Evolutionary conservation across 352 stramenopile species (phyloP).

Genomic region (Paralagenidium karlingii): DNA sequence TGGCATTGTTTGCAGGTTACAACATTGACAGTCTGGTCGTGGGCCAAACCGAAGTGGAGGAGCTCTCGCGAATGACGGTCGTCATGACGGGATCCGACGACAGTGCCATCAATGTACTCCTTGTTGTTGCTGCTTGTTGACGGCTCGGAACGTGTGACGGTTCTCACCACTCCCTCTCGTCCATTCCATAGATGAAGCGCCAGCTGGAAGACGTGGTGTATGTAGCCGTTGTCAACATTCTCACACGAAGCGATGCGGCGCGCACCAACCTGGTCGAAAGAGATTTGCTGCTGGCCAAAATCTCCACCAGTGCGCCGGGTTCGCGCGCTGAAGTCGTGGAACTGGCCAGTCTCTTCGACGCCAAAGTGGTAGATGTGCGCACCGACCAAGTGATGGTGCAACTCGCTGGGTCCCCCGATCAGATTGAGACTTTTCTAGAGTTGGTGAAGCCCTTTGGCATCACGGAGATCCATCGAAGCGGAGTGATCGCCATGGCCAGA

Average conservation of each 20-base stretch:
- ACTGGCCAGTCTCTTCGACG: constrained; percentile 72
- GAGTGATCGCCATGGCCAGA: constrained; percentile 70
- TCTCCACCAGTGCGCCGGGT: constrained; percentile 54
- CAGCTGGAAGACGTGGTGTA: constrained; percentile 81
- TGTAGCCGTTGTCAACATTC: constrained; percentile 75
- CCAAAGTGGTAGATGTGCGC: constrained; percentile 78
- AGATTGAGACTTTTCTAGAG: constrained; percentile 74
- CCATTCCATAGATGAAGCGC: constrained; percentile 79
- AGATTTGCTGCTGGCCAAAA: constrained; percentile 81
- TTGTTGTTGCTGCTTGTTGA: background rate
- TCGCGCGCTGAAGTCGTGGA: constrained; percentile 68
- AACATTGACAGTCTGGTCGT: constrained; percentile 85
- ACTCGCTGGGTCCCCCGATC: constrained; percentile 52
- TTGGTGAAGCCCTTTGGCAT: constrained; percentile 74
- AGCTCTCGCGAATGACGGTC: constrained; percentile 79
- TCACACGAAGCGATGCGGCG: constrained; percentile 43
- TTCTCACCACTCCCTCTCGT: too few relatives aligned
- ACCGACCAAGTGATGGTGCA: constrained; percentile 77
- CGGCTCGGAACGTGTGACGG: constrained; percentile 1
- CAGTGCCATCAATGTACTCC: constrained; percentile 56
- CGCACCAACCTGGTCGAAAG: constrained; percentile 79
- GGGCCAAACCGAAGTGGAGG: constrained; percentile 69
- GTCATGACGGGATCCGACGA: constrained; percentile 71
- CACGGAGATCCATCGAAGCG: constrained; percentile 72
- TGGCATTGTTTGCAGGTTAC: constrained; percentile 32